Evolutionary conservation across 129 eudicot genomes (phyloP), one percentile per base, ranked within the genome.

Genomic region (Artemisia tridentata): DNA sequence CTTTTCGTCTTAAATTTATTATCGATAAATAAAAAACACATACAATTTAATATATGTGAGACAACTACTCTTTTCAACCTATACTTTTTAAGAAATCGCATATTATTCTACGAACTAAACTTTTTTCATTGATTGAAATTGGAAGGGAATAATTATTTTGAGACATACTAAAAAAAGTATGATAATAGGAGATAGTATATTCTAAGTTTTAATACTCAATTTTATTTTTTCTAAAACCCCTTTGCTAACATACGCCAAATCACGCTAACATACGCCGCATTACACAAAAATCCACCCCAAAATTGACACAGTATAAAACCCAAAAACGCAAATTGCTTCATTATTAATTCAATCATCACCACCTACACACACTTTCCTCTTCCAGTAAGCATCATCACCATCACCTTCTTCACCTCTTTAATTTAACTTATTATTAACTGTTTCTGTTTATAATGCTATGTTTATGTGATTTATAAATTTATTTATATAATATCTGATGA

Each of bases 401-500:
- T 48, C 56, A 60, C 19, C 67, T 55, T 1, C 57, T n/a, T 67
- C 29, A 14, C 4, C 63, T 27, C 38, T 49, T 49, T 11, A 27
- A 5, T 47, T 31, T 23, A 8, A 5, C 11, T 75, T 16, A 10
- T 47, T 56, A 43, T 16, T 25, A 18, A 14, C 8, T 12, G 11
- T 11, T 51, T 31, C 27, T 75, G 21, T 57, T 55, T 55, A 3
- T 56, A 10, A 19, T 46, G 75, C 46, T 71, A n/a, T 43, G 38
- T 2, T 31, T 57, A 19, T 68, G 4, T 29, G 13, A 57, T 57
- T 10, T 57, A 56, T n/a, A 56, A 5, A 20, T 0, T 12, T 51
- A 6, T 60, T 14, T 1, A 6, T 14, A 18, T 61, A 15, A 21
- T 11, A 75, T 75, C 79, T 81, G 71, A 90, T 89, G 98, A 87